These are phyloP conservation scores for Eucalyptus marginata DNA, from an alignment of 345 rosid species.

Conservation along the genomic window DNA sequence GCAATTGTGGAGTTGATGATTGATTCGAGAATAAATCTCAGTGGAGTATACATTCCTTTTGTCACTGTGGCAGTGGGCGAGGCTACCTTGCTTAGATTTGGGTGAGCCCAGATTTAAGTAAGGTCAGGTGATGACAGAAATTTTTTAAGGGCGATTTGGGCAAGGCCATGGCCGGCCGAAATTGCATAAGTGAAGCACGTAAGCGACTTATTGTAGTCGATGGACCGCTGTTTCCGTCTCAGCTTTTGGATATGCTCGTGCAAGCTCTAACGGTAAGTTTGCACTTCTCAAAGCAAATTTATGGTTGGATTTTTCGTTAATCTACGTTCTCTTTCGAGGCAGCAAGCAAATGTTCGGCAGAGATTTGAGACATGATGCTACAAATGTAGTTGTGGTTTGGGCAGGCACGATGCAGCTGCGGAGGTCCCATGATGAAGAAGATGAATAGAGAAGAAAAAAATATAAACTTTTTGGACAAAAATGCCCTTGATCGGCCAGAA, in stretches of 20 bases:
- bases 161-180: background rate
- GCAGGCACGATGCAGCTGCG: background rate
- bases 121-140: background rate
- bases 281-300: background rate
- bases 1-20: too few species aligned
- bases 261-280: background rate
- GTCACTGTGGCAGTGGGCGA: too few species aligned
- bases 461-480: too few species aligned
- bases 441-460: background rate
- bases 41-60: too few species aligned
- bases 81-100: background rate
- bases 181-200: background rate
- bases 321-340: background rate
- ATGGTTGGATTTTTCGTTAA: background rate
- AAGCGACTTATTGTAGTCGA: background rate
- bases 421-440: background rate
- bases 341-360: background rate
- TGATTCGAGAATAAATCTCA: too few species aligned
- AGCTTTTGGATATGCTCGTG: background rate
- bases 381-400: background rate
- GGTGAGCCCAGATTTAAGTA: background rate
- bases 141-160: background rate
- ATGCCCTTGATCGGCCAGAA: accelerated
- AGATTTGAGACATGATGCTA: background rate
- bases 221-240: background rate